Conservation (phyloP, 495 filamentous ascomycete genomes). For the Penicillium pancosmium region DNA sequence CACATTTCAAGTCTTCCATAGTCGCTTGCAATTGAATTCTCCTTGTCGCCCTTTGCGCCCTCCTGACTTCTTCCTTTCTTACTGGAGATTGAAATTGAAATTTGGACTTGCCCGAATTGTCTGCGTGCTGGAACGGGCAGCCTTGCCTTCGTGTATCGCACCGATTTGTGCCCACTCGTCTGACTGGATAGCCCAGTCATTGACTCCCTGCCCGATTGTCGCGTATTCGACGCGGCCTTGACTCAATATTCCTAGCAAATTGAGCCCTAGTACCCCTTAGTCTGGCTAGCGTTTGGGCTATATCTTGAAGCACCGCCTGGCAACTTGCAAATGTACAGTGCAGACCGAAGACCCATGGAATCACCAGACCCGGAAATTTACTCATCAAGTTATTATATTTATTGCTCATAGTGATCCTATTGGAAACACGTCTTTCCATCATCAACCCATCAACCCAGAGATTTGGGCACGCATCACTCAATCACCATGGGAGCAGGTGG, state of each 20-base stretch:
- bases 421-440: conserved; percentile 48
- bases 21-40: conserved; percentile 11
- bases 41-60: conserved; percentile 9
- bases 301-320: conserved; percentile 40
- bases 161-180: conserved; percentile 39
- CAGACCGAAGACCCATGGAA: conserved; percentile 28
- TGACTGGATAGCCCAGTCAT: conserved; percentile 23
- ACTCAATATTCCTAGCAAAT: conserved; percentile 17
- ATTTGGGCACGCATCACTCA: conserved; percentile 41
- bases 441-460: conserved; percentile 18
- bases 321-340: conserved; percentile 42
- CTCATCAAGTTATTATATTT: conserved; percentile 28
- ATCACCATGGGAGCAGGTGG: conserved; percentile 37
- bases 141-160: conserved; percentile 39
- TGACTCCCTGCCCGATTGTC: conserved; percentile 29
- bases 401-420: conserved; percentile 30
- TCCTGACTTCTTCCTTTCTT: conserved; percentile 8
- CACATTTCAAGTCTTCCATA: conserved; percentile 17
- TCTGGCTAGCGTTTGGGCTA: conserved; percentile 34
- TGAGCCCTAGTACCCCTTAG: conserved; percentile 12
- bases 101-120: conserved; percentile 30
- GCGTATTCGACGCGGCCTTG: conserved; percentile 17
- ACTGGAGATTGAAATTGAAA: conserved; percentile 29
- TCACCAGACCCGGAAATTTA: conserved; percentile 35
- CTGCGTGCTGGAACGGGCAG: conserved; percentile 29